Base-by-base conservation (phyloP, 139 green algal species). In the Tetraselmis chui region DNA sequence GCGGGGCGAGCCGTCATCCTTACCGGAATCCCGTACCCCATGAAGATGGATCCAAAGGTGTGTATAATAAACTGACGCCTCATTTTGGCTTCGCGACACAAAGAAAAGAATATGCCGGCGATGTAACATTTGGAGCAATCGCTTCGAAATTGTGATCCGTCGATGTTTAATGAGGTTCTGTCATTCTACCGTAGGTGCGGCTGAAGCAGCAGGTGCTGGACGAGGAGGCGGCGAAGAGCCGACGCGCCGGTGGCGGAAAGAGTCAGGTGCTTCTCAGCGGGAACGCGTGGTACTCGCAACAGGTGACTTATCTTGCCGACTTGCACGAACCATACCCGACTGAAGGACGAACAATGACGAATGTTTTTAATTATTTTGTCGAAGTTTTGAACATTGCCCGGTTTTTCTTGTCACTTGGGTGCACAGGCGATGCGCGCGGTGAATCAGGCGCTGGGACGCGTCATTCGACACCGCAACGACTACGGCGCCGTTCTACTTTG, bases 401-500 rank as follows among this genome's bases (percentile, higher is more conserved):
- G 25, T 30, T 30, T 25, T 25, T 26, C 25, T n/a, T 74, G 25
- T 30, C 25, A 77, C n/a, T n/a, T n/a, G n/a, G n/a, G n/a, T n/a
- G n/a, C n/a, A 22, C 32, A 77, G 18, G 86, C 91, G 11, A 88
- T 90, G 84, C 89, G 95, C 1, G 96, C 95, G 2, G 94, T 98
- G 29, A 99, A 98, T 85, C 96, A 99, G 87, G 96, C 96, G 0
- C 91, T 99, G 86, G 96, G 96, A 1, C 91, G 96, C 0, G 96
- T 98, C 18, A 99, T 99, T 84, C 91, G 96, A 2, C 97, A 99
- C 88, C 67, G 87, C 1, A 86, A 92, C 76, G 96, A 99, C 86
- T 99, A 96, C 80, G 96, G 96, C 1, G 94, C 94, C 31, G 92
- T 98, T 76, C 88, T 98, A 28, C 85, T 98, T 75, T 90, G 85